Base-by-base conservation (phyloP, 306 rosid species). In the Inga oerstediana region DNA sequence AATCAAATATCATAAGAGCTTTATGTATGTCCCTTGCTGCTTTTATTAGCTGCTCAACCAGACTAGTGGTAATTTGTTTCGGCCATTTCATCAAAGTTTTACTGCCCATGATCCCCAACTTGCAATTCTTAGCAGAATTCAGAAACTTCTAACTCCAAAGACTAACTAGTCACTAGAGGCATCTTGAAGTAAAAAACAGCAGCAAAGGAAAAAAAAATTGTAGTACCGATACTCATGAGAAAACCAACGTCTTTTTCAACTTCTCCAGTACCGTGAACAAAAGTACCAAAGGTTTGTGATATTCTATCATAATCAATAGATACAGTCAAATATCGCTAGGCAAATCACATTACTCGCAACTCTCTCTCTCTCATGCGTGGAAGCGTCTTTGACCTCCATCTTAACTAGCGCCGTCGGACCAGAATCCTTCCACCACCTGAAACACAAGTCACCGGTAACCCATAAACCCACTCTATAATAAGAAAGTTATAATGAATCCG, bases 71-170 rank as follows among this genome's bases (percentile, higher is more conserved):
- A 76, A 93, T 59, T 65, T 84, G 86, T 51, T 89, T 91, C 7
- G 96, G 90, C 97, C 98, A 92, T 83, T 90, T 95, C 39, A 95
- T 85, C 87, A 91, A 44, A 41, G 87, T 76, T 88, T 87, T 90
- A 79, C 88, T 86, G 16, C 89, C 94, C 99, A 93, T 93, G 32
- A 34, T 48, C 27, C 45, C 64, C 22, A 76, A 41, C n/a, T 24
- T 59, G 67, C 30, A 68, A 80, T 62, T 17, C 78, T 46, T 17
- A 39, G 43, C 11, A 72, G 67, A 75, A 35, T 52, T 52, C 41
- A 58, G 45, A 62, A 79, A 64, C 74, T 79, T 70, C 58, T 20
- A 70, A 70, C 8, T 12, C 76, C 64, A 78, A 54, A 9, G 52
- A 75, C 71, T 77, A 72, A 54, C 43, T 69, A 82, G 32, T 73